Evolutionary conservation across 2,329 filamentous ascomycete species (phyloP).

Genomic region (Penicillium thymicola): DNA sequence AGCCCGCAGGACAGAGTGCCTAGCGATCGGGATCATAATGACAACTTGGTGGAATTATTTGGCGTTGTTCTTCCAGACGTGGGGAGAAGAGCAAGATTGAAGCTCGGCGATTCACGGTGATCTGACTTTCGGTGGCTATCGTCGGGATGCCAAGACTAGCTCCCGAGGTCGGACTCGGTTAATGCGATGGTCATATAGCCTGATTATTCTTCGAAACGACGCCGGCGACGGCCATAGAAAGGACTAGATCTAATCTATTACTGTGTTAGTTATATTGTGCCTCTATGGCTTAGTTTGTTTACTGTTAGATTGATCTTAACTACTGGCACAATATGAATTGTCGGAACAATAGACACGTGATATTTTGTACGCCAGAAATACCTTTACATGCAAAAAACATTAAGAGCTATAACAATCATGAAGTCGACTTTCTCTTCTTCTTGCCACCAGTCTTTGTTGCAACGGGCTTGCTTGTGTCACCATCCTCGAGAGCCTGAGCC

Average conservation of each 20-base stretch:
- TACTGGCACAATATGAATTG: conserved; percentile 1
- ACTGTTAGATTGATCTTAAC: background rate
- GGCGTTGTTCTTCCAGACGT: conserved; percentile 11
- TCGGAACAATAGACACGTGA: conserved; percentile 28
- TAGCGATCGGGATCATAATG: conserved; percentile 36
- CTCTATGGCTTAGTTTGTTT: background rate
- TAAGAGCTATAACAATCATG: conserved; percentile 32
- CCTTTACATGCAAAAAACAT: conserved; percentile 34
- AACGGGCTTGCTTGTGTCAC: conserved; percentile 29
- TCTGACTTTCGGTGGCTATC: conserved; percentile 32
- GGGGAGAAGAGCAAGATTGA: conserved; percentile 18
- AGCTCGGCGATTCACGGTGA: conserved; percentile 27
- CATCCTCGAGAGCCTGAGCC: conserved; percentile 45
- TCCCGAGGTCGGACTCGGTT: conserved; percentile 38
- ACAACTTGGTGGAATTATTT: conserved; percentile 1
- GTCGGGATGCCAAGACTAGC: conserved; percentile 35
- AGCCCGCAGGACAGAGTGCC: conserved; percentile 42
- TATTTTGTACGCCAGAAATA: conserved; percentile 34
- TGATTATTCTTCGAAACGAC: conserved; percentile 5
- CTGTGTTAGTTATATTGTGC: background rate
- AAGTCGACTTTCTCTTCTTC: conserved; percentile 42
- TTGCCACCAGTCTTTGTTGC: conserved; percentile 26
- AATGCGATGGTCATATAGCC: conserved; percentile 25
- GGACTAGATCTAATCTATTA: background rate
- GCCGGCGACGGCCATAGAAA: background rate